Evolutionary conservation across 1,139 yeast genomes (phyloP).

Genomic region (Diutina mesorugosa): DNA sequence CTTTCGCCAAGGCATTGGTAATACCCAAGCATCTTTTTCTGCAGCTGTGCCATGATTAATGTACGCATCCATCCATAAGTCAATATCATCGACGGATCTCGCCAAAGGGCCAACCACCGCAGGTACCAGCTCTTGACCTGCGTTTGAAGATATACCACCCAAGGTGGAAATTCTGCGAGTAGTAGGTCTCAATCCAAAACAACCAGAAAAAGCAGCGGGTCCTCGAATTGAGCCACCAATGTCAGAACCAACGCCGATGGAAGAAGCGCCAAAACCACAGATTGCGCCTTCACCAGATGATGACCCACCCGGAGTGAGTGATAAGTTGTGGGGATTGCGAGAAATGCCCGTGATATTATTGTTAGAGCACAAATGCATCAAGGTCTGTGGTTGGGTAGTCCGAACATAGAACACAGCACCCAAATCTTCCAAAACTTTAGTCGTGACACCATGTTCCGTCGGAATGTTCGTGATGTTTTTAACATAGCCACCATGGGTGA

Average conservation of each 20-base stretch:
- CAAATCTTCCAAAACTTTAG: constrained; percentile 38
- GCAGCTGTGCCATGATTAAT: constrained; percentile 35
- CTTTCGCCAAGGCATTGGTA: constrained; percentile 7
- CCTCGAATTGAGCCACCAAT: constrained; percentile 71
- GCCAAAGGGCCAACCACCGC: constrained; percentile 56
- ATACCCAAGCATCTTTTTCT: constrained; percentile 6
- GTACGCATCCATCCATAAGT: constrained; percentile 44
- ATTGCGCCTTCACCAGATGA: constrained; percentile 72
- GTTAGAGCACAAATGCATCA: constrained; percentile 34
- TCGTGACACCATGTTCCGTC: constrained; percentile 35
- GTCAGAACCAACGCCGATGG: constrained; percentile 63
- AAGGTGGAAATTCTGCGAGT: constrained; percentile 40
- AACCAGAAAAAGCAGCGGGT: constrained; percentile 63
- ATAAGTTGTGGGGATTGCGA: constrained; percentile 26
- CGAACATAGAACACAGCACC: constrained; percentile 54
- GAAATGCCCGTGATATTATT: constrained; percentile 28
- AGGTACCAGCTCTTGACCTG: constrained; percentile 32
- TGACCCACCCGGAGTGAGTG: constrained; percentile 44
- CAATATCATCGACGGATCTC: constrained; percentile 49
- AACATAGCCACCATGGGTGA: constrained; percentile 55
- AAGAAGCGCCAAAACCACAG: constrained; percentile 51
- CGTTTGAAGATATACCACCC: constrained; percentile 43
- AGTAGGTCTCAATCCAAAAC: constrained; percentile 59
- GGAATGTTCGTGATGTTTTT: constrained; percentile 38
- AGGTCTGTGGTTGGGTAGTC: constrained; percentile 34